Percentiles rank a stretch among this genome's conserved stretches.
phyloP scores from a whole-genome alignment of 106 monocot genomes.

The Amphibolis antarctica region DNA sequence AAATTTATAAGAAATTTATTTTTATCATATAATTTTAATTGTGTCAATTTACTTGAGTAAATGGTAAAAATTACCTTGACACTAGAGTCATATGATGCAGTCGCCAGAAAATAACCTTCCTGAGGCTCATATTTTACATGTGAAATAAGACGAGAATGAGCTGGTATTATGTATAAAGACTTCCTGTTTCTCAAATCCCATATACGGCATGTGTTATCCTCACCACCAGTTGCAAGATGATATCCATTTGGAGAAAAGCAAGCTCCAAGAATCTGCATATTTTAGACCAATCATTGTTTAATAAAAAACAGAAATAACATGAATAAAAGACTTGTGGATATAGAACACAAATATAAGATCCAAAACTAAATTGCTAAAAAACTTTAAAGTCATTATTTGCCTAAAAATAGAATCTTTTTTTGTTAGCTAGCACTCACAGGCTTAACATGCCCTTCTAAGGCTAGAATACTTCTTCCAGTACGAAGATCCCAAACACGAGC shows the following conservation, averaged over 20 bases:
- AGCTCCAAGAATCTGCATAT: constrained; percentile 59
- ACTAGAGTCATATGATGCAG: constrained; percentile 86
- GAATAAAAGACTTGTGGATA: neutral
- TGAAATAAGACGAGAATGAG: constrained; percentile 81
- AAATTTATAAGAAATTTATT: neutral
- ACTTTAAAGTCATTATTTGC: too few relatives aligned
- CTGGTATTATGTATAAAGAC: constrained; percentile 73
- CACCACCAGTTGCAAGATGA: constrained; percentile 75
- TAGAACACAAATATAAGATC: neutral
- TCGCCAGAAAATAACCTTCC: constrained; percentile 86
- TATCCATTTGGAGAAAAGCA: constrained; percentile 93
- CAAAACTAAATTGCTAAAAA: neutral
- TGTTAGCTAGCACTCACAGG: constrained; percentile 35
- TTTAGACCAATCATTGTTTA: neutral
- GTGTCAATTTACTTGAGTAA: neutral
- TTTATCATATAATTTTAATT: neutral
- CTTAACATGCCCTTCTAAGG: constrained; percentile 87
- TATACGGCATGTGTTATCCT: constrained; percentile 82
- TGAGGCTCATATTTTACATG: constrained; percentile 95
- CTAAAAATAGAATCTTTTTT: too few relatives aligned
- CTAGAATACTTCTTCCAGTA: constrained; percentile 86
- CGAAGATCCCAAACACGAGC: constrained; percentile 92
- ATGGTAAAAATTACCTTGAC: constrained; percentile 44
- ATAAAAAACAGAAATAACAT: neutral
- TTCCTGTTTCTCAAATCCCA: constrained; percentile 96